These are phyloP conservation scores for Nadsonia fulvescens DNA, from an alignment of 805 yeast species.

Conservation along the genomic window DNA sequence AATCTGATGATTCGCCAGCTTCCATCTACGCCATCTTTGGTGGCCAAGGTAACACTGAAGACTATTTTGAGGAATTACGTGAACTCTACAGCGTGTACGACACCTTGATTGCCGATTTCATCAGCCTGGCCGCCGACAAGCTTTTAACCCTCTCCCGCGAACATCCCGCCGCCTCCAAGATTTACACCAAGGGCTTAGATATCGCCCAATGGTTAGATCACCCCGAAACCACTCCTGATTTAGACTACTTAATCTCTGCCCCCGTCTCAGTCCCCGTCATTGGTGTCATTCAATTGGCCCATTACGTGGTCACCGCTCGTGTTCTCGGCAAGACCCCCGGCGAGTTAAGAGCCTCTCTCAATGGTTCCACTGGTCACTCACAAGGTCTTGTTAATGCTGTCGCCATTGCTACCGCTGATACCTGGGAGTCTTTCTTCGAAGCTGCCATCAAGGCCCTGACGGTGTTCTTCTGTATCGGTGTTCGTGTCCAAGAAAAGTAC, in stretches of 20 bases:
- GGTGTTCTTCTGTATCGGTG: constrained; percentile 81
- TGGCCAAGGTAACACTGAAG: constrained; percentile 98
- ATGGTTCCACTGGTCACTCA: constrained; percentile 27
- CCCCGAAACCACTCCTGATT: constrained; percentile 77
- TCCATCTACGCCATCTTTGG: constrained; percentile 77
- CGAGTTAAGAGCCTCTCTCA: constrained; percentile 47
- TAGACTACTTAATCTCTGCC: constrained; percentile 71
- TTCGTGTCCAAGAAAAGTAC: constrained; percentile 74
- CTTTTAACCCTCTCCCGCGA: constrained; percentile 51
- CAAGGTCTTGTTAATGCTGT: constrained; percentile 69
- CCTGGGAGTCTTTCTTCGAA: constrained; percentile 69
- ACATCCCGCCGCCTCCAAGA: constrained; percentile 63
- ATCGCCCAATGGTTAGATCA: constrained; percentile 71
- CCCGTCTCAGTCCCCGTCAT: constrained; percentile 96
- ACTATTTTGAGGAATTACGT: constrained; percentile 90
- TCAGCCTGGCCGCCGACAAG: constrained; percentile 48
- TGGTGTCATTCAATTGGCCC: constrained; percentile 87
- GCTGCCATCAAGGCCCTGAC: constrained; percentile 65
- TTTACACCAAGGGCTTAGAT: constrained; percentile 87
- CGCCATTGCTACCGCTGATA: constrained; percentile 62
- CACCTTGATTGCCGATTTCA: constrained; percentile 54
- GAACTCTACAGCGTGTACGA: constrained; percentile 64
- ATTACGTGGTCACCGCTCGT: constrained; percentile 75
- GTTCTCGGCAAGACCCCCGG: constrained; percentile 81
- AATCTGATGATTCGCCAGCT: constrained; percentile 31